A percentile compares a stretch with the other conserved stretches of the same genome.
phyloP scores from a whole-genome alignment of 2,329 filamentous ascomycete genomes.

The Verticillium nubilum region DNA sequence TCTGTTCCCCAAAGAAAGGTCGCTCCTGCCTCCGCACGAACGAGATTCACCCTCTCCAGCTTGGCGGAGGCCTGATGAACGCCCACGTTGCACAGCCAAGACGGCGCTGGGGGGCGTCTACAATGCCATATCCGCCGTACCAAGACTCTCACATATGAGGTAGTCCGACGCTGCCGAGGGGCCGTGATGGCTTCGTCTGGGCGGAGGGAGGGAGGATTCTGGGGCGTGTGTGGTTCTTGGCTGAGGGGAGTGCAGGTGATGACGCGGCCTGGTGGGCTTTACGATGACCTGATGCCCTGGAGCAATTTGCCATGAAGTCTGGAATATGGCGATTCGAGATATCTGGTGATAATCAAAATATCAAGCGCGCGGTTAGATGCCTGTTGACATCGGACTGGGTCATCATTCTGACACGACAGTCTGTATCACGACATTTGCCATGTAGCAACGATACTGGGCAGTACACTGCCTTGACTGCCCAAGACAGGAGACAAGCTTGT shows the following conservation, averaged over 20 bases:
- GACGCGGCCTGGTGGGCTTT: neutral
- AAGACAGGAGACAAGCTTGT: neutral
- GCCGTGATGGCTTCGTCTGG: neutral
- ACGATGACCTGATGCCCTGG: neutral
- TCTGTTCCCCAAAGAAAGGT: neutral
- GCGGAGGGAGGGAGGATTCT: neutral
- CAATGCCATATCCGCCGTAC: neutral
- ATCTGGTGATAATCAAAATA: neutral
- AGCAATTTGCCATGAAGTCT: neutral
- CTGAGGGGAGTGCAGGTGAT: constrained; percentile 1
- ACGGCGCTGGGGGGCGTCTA: neutral
- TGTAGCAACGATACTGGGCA: too few species aligned
- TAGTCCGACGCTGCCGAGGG: neutral
- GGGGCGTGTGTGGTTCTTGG: neutral
- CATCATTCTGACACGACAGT: too few species aligned
- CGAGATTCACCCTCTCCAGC: neutral
- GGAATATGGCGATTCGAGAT: neutral
- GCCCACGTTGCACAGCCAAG: constrained; percentile 1
- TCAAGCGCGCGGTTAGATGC: neutral
- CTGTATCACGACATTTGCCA: too few species aligned
- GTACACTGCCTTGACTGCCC: too few species aligned
- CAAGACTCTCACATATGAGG: neutral
- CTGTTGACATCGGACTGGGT: neutral
- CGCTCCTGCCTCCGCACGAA: neutral
- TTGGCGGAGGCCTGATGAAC: neutral